Percentiles rank a stretch among this genome's conserved stretches.
phyloP scores from a whole-genome alignment of 2,329 filamentous ascomycete genomes.

The Trichophyton simii region DNA sequence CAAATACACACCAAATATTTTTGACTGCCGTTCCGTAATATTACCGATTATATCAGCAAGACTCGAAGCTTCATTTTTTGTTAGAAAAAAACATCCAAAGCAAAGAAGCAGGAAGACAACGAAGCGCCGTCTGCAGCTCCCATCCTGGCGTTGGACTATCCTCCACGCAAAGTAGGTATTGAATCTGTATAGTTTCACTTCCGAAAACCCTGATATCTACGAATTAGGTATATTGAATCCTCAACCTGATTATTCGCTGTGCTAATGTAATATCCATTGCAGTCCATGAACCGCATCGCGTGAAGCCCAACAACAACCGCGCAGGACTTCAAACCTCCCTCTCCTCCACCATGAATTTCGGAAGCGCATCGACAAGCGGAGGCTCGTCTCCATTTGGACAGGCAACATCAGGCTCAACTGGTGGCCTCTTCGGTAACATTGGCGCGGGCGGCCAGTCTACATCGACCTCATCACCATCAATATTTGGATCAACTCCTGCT shows the following conservation, averaged over 20 bases:
- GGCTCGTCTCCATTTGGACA: conserved; percentile 16
- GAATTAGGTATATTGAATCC: neutral
- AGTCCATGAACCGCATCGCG: neutral
- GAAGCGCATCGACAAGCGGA: conserved; percentile 25
- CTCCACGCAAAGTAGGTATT: neutral
- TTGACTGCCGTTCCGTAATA: neutral
- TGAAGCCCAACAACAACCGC: neutral
- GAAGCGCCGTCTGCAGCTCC: neutral
- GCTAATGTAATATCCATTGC: neutral
- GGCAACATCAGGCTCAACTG: conserved; percentile 4
- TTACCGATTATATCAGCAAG: neutral
- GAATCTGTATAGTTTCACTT: neutral
- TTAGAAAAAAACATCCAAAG: conserved; percentile 1
- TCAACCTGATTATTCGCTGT: neutral
- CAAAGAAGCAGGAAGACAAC: neutral
- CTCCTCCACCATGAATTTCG: conserved; percentile 20
- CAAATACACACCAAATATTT: neutral
- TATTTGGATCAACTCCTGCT: conserved; percentile 9
- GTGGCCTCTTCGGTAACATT: conserved; percentile 13
- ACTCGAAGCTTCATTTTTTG: neutral
- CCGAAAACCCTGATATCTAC: neutral
- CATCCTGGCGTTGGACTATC: neutral
- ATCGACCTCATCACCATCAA: conserved; percentile 1
- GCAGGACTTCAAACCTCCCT: neutral
- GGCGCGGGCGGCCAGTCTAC: conserved; percentile 8